phyloP scores from a whole-genome alignment of 352 stramenopile genomes.

The Pythium sukuiense region DNA sequence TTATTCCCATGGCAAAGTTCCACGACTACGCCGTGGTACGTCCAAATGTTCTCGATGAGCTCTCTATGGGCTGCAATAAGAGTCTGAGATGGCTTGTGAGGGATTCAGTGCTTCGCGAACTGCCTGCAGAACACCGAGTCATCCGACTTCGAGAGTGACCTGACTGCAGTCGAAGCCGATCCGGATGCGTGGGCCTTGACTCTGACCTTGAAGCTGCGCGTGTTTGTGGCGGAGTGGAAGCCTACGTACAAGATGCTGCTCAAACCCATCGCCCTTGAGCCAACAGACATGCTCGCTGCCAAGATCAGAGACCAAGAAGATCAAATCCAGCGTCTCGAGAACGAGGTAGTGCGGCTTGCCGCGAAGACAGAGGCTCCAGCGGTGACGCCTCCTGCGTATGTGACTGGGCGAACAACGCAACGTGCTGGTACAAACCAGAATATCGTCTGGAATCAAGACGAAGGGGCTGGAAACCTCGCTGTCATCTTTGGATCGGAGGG shows the following conservation, averaged over 20 bases:
- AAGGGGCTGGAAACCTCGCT: no score
- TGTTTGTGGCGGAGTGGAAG: constrained; percentile 11
- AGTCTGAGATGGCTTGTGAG: neutral
- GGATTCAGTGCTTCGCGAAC: constrained; percentile 8
- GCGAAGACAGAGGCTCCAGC: no score
- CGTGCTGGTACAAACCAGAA: no score
- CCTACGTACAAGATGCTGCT: constrained; percentile 17
- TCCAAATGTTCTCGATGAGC: neutral
- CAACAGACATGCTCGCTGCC: constrained; percentile 8
- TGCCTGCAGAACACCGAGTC: neutral
- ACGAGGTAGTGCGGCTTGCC: no score
- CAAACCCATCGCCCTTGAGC: constrained; percentile 10
- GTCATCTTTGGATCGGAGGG: no score
- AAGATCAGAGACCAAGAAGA: constrained; percentile 22
- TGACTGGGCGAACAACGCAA: no score
- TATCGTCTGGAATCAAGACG: no score
- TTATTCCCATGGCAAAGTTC: constrained; percentile 10
- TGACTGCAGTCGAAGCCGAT: neutral
- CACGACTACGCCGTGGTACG: constrained; percentile 14
- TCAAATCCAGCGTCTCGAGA: no score
- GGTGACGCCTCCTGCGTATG: no score
- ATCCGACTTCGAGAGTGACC: constrained; percentile 1
- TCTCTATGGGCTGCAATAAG: no score
- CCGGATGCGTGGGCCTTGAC: neutral
- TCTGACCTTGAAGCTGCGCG: constrained; percentile 10